Conservation (phyloP, 768 basidiomycete species). For the Russula ochroleuca region DNA sequence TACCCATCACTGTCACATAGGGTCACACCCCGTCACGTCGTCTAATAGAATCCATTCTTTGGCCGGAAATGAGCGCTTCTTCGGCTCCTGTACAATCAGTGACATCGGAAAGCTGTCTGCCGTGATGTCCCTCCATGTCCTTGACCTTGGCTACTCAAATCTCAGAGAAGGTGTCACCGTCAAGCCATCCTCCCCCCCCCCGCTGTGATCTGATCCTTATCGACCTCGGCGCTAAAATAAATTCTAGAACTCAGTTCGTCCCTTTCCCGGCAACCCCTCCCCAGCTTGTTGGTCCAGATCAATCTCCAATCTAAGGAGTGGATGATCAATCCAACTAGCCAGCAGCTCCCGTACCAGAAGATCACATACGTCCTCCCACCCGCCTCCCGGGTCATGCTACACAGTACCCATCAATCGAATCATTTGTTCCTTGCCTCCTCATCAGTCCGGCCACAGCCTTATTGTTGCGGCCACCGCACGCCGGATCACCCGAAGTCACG, state of each 20-base stretch:
- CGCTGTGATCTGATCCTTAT: slow-evolving; percentile 18
- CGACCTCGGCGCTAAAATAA: slow-evolving; percentile 8
- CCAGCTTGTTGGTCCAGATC: slow-evolving; percentile 10
- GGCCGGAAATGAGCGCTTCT: slow-evolving; percentile 11
- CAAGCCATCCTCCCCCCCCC: not conserved
- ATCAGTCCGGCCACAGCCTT: slow-evolving; percentile 1
- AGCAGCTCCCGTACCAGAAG: not conserved
- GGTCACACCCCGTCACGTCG: slow-evolving; percentile 5
- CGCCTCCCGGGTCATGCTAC: not conserved
- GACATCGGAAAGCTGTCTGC: slow-evolving; percentile 1
- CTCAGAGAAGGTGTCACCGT: not conserved
- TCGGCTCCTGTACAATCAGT: slow-evolving; percentile 7
- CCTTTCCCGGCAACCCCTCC: slow-evolving; percentile 8
- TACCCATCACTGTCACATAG: slow-evolving; percentile 16
- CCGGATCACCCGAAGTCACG: slow-evolving; percentile 13
- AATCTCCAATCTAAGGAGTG: slow-evolving; percentile 7
- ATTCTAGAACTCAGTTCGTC: slow-evolving; percentile 17
- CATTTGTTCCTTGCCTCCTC: not conserved
- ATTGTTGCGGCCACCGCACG: not conserved
- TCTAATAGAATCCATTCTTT: not conserved
- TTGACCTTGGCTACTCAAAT: not conserved
- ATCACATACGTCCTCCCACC: not conserved
- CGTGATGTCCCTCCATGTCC: not conserved
- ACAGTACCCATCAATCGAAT: slow-evolving; percentile 1
- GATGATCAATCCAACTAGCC: not conserved